phyloP scores from a whole-genome alignment of 1,284 basidiomycete genomes.

The Puccinia novopanici region DNA sequence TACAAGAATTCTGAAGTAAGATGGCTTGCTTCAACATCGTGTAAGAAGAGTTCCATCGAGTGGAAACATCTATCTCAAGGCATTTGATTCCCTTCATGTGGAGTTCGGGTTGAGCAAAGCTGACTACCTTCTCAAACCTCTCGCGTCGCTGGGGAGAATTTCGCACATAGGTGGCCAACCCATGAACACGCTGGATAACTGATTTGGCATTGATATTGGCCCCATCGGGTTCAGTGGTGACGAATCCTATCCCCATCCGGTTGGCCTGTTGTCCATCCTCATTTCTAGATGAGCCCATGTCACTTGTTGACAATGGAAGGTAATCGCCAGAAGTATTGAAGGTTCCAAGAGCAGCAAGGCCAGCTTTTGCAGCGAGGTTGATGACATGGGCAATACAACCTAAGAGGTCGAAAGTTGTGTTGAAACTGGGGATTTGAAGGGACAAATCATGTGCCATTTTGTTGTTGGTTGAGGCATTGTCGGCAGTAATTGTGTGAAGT shows the following conservation, averaged over 20 bases:
- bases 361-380: not conserved
- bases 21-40: not conserved
- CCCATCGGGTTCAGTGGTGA: not conserved
- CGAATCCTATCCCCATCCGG: not conserved
- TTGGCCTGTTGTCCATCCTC: not conserved
- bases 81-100: not conserved
- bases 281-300: not conserved
- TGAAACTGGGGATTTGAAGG: not conserved
- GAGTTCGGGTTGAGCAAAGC: not conserved
- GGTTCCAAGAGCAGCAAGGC: not conserved
- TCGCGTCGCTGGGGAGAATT: not conserved
- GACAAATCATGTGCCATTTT: not conserved
- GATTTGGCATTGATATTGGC: not conserved
- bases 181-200: not conserved
- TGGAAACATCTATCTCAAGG: not conserved
- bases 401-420: not conserved
- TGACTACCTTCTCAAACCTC: not conserved
- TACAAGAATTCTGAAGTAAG: not conserved
- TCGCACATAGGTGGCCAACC: not conserved
- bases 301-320: not conserved
- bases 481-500: not conserved
- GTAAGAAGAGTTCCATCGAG: slow-evolving; percentile 12
- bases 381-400: slow-evolving; percentile 9
- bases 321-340: not conserved
- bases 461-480: not conserved